A percentile compares a stretch with the other conserved stretches of the same genome.
Evolutionary conservation across 179 eudicot genomes (phyloP).

Genomic region (Actinidia polygama): DNA sequence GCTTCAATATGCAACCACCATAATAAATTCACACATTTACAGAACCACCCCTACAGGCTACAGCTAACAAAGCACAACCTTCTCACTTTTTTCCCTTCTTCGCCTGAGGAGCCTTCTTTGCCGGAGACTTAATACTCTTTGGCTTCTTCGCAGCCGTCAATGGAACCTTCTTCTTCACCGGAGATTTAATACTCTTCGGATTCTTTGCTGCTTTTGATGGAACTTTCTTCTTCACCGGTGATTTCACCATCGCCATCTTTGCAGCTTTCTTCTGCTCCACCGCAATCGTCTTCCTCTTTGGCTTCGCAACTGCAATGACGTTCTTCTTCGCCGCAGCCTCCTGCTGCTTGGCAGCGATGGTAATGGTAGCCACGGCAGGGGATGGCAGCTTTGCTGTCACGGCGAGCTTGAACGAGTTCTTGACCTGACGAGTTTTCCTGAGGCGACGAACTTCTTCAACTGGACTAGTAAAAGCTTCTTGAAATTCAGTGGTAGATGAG

Average conservation of each 20-base stretch:
- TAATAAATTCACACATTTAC: slow-evolving; percentile 10
- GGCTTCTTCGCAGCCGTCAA: slow-evolving; percentile 27
- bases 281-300: slow-evolving; percentile 21
- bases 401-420: slow-evolving; percentile 46
- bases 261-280: background rate
- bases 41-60: background rate
- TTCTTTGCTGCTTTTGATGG: slow-evolving; percentile 26
- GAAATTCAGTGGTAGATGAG: slow-evolving; percentile 35
- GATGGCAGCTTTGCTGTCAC: slow-evolving; percentile 10
- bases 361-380: slow-evolving; percentile 15
- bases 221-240: slow-evolving; percentile 37
- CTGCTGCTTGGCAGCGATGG: no score
- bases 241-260: background rate
- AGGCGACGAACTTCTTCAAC: slow-evolving; percentile 40
- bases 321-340: slow-evolving; percentile 18
- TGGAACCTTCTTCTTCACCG: slow-evolving; percentile 34
- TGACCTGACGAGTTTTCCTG: slow-evolving; percentile 46
- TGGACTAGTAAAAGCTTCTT: slow-evolving; percentile 41
- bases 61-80: no score
- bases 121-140: slow-evolving; percentile 38
- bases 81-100: slow-evolving; percentile 29
- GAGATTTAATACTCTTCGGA: slow-evolving; percentile 36
- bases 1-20: no score
- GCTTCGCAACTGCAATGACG: background rate
- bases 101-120: slow-evolving; percentile 31